Base-by-base conservation (phyloP, 2,329 filamentous ascomycete genomes). In the Aaosphaeria pasadenensis region DNA sequence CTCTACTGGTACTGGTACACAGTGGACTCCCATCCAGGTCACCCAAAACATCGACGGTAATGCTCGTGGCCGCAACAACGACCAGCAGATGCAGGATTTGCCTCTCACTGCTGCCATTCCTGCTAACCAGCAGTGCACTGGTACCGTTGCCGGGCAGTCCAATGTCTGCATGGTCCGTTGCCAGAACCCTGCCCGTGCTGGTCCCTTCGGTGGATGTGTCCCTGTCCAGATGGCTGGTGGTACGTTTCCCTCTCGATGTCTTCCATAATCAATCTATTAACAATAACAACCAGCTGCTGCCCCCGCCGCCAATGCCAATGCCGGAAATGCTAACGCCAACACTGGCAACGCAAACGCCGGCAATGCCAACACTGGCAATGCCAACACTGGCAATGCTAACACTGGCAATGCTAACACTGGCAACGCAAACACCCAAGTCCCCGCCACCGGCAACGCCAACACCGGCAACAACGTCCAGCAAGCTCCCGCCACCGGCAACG, bases 111-210 rank as follows among this genome's bases (percentile, higher is more conserved):
- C 77, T 11, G 72, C 73, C n/a, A 77, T 86, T 52, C 79, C 82
- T 0, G 76, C 75, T 36, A 67, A 71, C 51, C 77, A 80, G 70
- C 59, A 70, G 41, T 86, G 83, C 70, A 83, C 79, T 11, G 83
- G 83, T 42, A 80, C 74, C 32, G 78, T 82, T 5, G 82, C 80
- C 9, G 83, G 81, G 36, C 74, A 82, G 68, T 63, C 72, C 33
- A 81, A 81, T 56, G 75, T 84, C 56, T 86, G 83, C 71, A 77
- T 86, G 56, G 81, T 86, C 43, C 76, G 81, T 29, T 85, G 82
- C 71, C 70, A 82, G 71, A 86, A 86, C 67, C 74, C 72, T 1
- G 82, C 82, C 32, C 69, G 75, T 46, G 81, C 81, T 35, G 82
- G 83, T 11, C 83, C 83, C 30, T 86, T 86, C 58, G 83, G 83